Base-by-base conservation (phyloP, 2,329 filamentous ascomycete genomes). In the Zarea fungicola region DNA sequence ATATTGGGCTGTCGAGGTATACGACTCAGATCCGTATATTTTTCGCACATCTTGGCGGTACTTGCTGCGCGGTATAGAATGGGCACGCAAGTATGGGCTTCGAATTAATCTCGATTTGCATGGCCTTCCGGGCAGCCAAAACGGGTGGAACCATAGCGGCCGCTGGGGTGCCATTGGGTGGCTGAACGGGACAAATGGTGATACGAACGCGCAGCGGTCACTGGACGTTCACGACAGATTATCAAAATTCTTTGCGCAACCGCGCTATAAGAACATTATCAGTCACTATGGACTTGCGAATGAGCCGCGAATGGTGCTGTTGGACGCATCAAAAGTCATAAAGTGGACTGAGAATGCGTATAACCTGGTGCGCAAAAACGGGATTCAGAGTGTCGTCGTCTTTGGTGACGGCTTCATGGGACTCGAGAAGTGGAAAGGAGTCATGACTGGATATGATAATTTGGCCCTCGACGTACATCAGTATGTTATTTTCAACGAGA, bases 101-200 rank as follows among this genome's bases (percentile, higher is more conserved):
- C 85, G 93, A 2, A 83, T 99, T 34, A 97, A 97, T 54, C 80
- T 99, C 4, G 93, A 99, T 65, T 71, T 96, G 5, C 93, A 99
- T 68, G 90, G 79, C n/a, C 74, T 93, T 0, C 92, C 92, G 0
- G 93, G 93, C 0, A 92, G 87, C 52, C 93, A 97, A 62, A 99
- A 99, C 60, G 93, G 93, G 2, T 97, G 92, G 92, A 96, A 96
- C 60, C 93, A 99, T 66, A 95, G 88, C 57, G 93, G 93, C 0
- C 81, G 83, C 9, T 84, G 87, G 63, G 92, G 93, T 1, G 53
- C 69, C 1, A 92, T 97, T 54, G 77, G 81, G 22, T 99, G 93
- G 93, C 71, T 97, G 32, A 93, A 93, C 59, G 93, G 93, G n/a
- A 85, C 88, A 0, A 76, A 96, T 60, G 92, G 93, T 10, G 74